These are phyloP conservation scores for Heterococcus sp. DNA, from an alignment of 108 stramenopile species.

Conservation along the genomic window DNA sequence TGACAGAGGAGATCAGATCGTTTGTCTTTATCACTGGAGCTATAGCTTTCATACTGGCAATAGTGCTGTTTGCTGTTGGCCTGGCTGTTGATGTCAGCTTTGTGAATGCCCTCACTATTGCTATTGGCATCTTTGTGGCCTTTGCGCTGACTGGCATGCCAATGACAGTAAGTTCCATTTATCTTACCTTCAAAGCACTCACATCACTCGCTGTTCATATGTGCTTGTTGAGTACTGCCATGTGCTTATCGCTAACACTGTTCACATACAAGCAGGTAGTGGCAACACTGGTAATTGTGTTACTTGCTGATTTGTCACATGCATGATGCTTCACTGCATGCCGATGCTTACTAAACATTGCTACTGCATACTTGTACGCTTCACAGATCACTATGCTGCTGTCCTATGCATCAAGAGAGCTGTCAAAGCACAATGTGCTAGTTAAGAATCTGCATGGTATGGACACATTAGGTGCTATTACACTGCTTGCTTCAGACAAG, in stretches of 20 bases:
- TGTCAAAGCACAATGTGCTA: constrained; percentile 39
- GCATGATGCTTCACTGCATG: no score
- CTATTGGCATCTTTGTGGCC: constrained; percentile 57
- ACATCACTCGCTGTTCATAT: neutral
- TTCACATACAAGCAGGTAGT: neutral
- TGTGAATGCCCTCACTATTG: constrained; percentile 2
- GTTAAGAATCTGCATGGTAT: constrained; percentile 45
- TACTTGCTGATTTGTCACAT: neutral
- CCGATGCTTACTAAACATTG: no score
- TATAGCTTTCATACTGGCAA: constrained; percentile 1
- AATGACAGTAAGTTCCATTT: neutral
- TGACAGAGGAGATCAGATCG: constrained; percentile 14
- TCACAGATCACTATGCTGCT: constrained; percentile 53
- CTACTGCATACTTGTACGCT: neutral
- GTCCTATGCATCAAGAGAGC: constrained; percentile 37
- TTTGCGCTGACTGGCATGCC: constrained; percentile 65
- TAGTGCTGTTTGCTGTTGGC: neutral
- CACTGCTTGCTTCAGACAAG: constrained; percentile 45
- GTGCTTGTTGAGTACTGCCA: neutral
- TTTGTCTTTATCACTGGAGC: constrained; percentile 17
- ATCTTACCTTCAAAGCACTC: neutral
- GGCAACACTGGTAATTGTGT: neutral
- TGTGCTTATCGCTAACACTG: neutral
- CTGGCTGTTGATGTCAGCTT: constrained; percentile 1
- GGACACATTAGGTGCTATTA: constrained; percentile 50